Conservation (phyloP, 495 filamentous ascomycete genomes). For the Mytilinidion resinicola region DNA sequence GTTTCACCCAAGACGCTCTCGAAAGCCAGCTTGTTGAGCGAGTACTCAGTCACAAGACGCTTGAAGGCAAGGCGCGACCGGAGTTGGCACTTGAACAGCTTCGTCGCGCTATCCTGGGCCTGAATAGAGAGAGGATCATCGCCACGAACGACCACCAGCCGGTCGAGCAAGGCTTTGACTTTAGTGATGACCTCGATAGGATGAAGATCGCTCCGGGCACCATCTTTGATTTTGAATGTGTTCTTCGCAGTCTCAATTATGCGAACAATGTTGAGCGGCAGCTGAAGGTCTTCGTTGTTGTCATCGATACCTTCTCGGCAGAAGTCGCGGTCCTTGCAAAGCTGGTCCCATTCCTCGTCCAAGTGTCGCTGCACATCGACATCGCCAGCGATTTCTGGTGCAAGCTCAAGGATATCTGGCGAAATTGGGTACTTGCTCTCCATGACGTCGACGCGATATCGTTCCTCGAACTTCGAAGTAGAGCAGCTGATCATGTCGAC, state of each 20-base stretch:
- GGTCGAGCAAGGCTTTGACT: slow-evolving; percentile 67
- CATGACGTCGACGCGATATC: slow-evolving; percentile 94
- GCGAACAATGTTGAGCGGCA: slow-evolving; percentile 85
- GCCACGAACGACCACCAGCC: slow-evolving; percentile 77
- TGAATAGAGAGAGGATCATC: slow-evolving; percentile 73
- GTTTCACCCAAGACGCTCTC: slow-evolving; percentile 88
- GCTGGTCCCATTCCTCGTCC: slow-evolving; percentile 81
- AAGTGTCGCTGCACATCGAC: slow-evolving; percentile 74
- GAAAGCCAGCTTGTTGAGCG: slow-evolving; percentile 85
- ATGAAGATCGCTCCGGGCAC: slow-evolving; percentile 77
- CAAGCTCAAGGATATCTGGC: slow-evolving; percentile 74
- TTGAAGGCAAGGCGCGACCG: slow-evolving; percentile 89
- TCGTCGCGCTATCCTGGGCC: slow-evolving; percentile 79
- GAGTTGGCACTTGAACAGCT: slow-evolving; percentile 85
- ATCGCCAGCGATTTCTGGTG: slow-evolving; percentile 80
- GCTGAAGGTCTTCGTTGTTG: slow-evolving; percentile 73
- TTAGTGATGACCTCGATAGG: slow-evolving; percentile 83
- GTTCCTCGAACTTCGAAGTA: slow-evolving; percentile 62
- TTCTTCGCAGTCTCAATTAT: slow-evolving; percentile 85
- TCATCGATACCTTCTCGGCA: slow-evolving; percentile 54
- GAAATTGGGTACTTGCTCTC: slow-evolving; percentile 55
- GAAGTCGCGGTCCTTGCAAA: slow-evolving; percentile 66
- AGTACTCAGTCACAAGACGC: slow-evolving; percentile 73
- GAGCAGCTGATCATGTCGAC: slow-evolving; percentile 79
- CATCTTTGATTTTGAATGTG: slow-evolving; percentile 83